phyloP scores from a whole-genome alignment of 1,284 basidiomycete genomes.

The Uromyces viciae-fabae region DNA sequence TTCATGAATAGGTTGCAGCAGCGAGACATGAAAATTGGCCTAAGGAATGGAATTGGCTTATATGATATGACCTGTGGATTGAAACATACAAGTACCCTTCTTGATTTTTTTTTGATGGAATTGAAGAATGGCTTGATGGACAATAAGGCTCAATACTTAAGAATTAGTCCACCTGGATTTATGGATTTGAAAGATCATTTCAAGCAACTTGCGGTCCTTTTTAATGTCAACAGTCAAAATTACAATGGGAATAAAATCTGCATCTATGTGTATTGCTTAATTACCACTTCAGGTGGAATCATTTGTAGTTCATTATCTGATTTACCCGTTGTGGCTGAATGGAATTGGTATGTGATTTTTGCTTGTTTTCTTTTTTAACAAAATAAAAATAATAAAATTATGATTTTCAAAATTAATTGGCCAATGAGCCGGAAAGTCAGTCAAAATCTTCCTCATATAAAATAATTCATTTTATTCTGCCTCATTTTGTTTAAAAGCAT shows the following conservation, averaged over 20 bases:
- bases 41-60: constrained; percentile 10
- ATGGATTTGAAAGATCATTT: constrained; percentile 30
- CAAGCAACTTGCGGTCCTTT: background rate
- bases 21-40: constrained; percentile 21
- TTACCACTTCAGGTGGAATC: constrained; percentile 38
- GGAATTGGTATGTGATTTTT: constrained; percentile 17
- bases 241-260: no score
- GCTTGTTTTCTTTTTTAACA: background rate
- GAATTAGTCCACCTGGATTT: constrained; percentile 33
- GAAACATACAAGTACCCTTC: constrained; percentile 23
- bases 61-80: constrained; percentile 37
- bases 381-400: no score
- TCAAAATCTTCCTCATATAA: background rate
- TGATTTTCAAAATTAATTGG: no score
- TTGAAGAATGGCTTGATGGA: no score
- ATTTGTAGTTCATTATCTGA: constrained; percentile 41
- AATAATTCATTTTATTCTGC: background rate
- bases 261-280: background rate
- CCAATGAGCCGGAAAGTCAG: no score
- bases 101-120: no score
- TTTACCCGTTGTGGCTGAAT: constrained; percentile 32
- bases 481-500: background rate
- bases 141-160: constrained; percentile 15
- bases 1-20: constrained; percentile 22
- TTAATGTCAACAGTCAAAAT: background rate